These are phyloP conservation scores for Malassezia slooffiae DNA, from an alignment of 1,284 basidiomycete species.

Conservation along the genomic window DNA sequence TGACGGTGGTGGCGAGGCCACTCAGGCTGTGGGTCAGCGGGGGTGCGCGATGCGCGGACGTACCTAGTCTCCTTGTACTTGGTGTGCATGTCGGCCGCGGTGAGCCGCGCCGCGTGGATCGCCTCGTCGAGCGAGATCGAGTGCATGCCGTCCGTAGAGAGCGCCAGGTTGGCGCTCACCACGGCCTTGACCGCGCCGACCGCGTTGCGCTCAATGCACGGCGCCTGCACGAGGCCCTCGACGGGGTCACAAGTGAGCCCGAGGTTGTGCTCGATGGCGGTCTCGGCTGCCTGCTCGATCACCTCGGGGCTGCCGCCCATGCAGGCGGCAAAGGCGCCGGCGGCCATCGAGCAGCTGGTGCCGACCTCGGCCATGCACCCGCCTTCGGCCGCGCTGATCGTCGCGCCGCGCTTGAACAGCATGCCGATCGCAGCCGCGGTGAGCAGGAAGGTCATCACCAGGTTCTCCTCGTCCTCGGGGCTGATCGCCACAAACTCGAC, in stretches of 20 bases:
- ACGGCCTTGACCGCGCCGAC: conserved; percentile 56
- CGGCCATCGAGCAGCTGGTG: conserved; percentile 81
- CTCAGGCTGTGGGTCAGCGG: conserved; percentile 17
- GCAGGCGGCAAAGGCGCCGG: conserved; percentile 82
- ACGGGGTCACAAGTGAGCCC: conserved; percentile 37
- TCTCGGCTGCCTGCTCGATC: conserved; percentile 72
- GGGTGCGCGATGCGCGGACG: neutral
- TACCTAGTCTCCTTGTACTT: conserved; percentile 43
- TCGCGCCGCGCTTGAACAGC: conserved; percentile 93
- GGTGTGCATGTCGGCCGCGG: conserved; percentile 56
- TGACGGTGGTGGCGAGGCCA: conserved; percentile 33
- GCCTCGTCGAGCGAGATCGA: conserved; percentile 84
- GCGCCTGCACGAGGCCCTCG: conserved; percentile 74
- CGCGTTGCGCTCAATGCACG: conserved; percentile 71
- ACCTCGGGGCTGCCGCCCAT: conserved; percentile 46
- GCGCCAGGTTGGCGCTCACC: conserved; percentile 71
- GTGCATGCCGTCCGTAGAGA: conserved; percentile 70
- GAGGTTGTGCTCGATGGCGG: conserved; percentile 58
- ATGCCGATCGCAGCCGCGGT: conserved; percentile 80
- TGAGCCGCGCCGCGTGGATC: conserved; percentile 86
- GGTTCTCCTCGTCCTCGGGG: conserved; percentile 69
- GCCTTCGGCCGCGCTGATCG: conserved; percentile 80
- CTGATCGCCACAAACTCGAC: conserved; percentile 66
- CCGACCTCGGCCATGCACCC: conserved; percentile 49
- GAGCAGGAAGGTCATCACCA: conserved; percentile 70